A percentile compares a stretch with the other conserved stretches of the same genome.
Conservation (phyloP, 2,329 filamentous ascomycete species). For the Phialophora tarda region DNA sequence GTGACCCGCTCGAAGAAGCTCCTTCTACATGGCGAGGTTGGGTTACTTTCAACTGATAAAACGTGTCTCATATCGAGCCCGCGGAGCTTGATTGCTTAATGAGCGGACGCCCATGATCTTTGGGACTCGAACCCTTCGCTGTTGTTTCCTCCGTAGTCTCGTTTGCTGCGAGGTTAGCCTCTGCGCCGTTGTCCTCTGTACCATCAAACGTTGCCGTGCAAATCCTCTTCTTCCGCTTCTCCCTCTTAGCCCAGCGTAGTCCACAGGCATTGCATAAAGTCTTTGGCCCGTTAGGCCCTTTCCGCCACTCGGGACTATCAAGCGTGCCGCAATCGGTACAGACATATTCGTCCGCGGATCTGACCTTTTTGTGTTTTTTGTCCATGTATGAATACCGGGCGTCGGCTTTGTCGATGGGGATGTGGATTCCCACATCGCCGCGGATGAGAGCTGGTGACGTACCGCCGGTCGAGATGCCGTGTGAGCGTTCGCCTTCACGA, state of each 20-base stretch:
- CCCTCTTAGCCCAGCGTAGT: slow-evolving; percentile 72
- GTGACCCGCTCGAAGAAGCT: background rate
- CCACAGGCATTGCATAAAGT: slow-evolving; percentile 96
- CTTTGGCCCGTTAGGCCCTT: slow-evolving; percentile 89
- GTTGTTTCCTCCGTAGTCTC: background rate
- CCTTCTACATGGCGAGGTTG: background rate
- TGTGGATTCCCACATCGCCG: slow-evolving; percentile 84
- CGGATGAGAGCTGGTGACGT: slow-evolving; percentile 79
- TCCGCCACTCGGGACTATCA: slow-evolving; percentile 94
- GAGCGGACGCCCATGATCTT: background rate
- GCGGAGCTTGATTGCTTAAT: slow-evolving; percentile 5
- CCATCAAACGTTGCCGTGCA: background rate
- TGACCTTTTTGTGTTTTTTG: slow-evolving; percentile 81
- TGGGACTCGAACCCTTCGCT: background rate
- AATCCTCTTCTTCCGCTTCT: slow-evolving; percentile 67
- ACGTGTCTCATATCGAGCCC: background rate
- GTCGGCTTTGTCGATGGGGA: slow-evolving; percentile 75
- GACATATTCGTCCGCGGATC: slow-evolving; percentile 83
- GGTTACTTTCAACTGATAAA: background rate
- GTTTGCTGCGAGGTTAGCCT: background rate
- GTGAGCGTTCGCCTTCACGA: slow-evolving; percentile 83
- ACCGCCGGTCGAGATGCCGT: slow-evolving; percentile 85
- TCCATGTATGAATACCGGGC: slow-evolving; percentile 58
- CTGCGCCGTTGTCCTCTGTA: background rate
- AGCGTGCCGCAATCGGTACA: slow-evolving; percentile 95